Conservation (phyloP, 345 rosid genomes). For the Psidium guajava region DNA sequence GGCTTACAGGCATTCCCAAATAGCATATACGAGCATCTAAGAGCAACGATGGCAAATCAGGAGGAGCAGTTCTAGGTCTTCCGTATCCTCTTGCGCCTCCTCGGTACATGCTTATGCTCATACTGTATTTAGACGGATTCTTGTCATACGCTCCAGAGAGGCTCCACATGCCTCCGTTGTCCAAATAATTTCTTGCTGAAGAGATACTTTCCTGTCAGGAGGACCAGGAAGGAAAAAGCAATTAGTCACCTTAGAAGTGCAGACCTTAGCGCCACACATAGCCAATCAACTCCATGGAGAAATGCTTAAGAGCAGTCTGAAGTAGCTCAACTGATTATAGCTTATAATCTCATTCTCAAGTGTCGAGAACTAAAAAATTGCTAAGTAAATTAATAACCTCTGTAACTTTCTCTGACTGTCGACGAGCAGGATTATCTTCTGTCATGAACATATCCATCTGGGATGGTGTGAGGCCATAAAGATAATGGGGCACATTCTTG, state of each 20-base stretch:
- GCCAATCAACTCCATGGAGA: background rate
- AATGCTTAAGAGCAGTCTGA: background rate
- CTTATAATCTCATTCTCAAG: background rate
- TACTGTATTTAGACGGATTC: slow-evolving; percentile 43
- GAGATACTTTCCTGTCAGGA: slow-evolving; percentile 62
- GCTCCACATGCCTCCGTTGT: slow-evolving; percentile 57
- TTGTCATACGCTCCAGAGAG: slow-evolving; percentile 26
- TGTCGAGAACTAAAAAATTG: background rate
- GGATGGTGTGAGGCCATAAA: slow-evolving; percentile 74
- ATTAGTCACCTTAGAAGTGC: background rate
- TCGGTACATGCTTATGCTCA: slow-evolving; percentile 70
- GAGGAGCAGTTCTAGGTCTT: slow-evolving; percentile 57
- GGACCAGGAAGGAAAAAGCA: background rate
- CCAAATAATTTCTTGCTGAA: slow-evolving; percentile 46
- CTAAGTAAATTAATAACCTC: slow-evolving; percentile 30
- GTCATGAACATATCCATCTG: slow-evolving; percentile 95
- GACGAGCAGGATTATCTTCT: slow-evolving; percentile 55
- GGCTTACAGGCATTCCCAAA: slow-evolving; percentile 89
- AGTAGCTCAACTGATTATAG: background rate
- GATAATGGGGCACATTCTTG: slow-evolving; percentile 60
- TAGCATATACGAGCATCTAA: slow-evolving; percentile 79
- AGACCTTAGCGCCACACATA: background rate
- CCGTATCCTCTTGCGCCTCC: slow-evolving; percentile 60
- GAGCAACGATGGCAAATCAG: slow-evolving; percentile 85
- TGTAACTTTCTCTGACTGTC: slow-evolving; percentile 55